Base-by-base conservation (phyloP, 768 basidiomycete genomes). In the Xerocomus brunneocitrinus region DNA sequence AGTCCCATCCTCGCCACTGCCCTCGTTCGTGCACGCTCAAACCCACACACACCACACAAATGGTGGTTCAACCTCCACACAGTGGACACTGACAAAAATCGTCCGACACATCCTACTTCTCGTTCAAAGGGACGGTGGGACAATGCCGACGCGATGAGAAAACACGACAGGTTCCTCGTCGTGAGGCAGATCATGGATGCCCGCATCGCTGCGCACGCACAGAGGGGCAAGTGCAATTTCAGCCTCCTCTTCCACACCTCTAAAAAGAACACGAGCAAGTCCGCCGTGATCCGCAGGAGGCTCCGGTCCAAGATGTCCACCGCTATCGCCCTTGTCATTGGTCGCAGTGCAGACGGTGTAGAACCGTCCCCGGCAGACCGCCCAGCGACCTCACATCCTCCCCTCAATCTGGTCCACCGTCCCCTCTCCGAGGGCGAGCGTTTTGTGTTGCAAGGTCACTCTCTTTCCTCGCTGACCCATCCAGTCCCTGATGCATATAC, bases 211-310 rank as follows among this genome's bases (percentile, higher is more conserved):
- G 54, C 45, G 24, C 30, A 61, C 46, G 53, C 59, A 24, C 4
- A 30, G 25, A 31, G n/a, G 3, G 59, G 54, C 27, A 56, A 51
- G 35, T 49, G 5, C 35, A 62, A 50, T 35, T 9, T 67, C 42
- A 24, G 54, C 24, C 49, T 67, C 0, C 54, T 63, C 19, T 67
- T 61, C 32, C 57, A 59, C 46, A 58, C 49, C 0, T 49, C 61
- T 5, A 67, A 67, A 46, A 67, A 65, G 48, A 39, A 49, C 2
- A 67, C 63, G 2, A 65, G 58, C 57, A 67, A 66, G 31, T 58
- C 50, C 5, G 55, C 31, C 4, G 64, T 66, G 8, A 9, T 67
- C 13, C 66, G 66, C 4, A 44, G 55, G 19, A 42, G 57, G 12
- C 56, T 66, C 3, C 59, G 61, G 4, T 53, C 64, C 44, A 66